Base-by-base conservation (phyloP, 441 rosid genomes). In the Arabidopsis lyrata region DNA sequence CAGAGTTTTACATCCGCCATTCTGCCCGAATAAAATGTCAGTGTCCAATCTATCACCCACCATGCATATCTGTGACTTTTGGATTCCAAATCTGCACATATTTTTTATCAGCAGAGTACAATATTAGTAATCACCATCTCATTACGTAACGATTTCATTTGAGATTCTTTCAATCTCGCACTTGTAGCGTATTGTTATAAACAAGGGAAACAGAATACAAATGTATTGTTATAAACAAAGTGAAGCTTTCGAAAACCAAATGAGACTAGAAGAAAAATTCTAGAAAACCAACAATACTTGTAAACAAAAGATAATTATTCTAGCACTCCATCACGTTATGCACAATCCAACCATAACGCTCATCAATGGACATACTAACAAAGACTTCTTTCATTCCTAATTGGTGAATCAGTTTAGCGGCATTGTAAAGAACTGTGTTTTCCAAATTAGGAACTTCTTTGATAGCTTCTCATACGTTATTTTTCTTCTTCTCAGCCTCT, bases 11-110 rank as follows among this genome's bases (percentile, higher is more conserved):
- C 92, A 89, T 50, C 90, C 90, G 22, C 90, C 95, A 56, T 89
- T 89, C 65, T 89, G 92, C 35, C 92, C 90, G 5, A 89, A 89
- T 49, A 89, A 85, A 58, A 87, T 87, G 68, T 89, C 92, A 11
- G 95, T 89, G 50, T 89, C 95, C 80, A 89, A 64, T 81, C 95
- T 84, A 81, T 89, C 92, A 45, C 95, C 95, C 3, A 89, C 95
- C 95, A 89, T 89, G 84, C 95, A 89, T 81, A 89, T 89, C 72
- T 89, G 92, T 5, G 95, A 89, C 81, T 87, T 89, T 45, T 50
- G 82, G 59, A 89, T 87, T 72, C 92, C 89, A 36, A 95, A 95
- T 76, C 98, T 95, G 90, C 31, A 4, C 6, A 29, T 29, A 4
- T 29, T 29, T 4, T 20, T 20, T 20, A 20, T 20, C 4, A 29